Percentiles rank a stretch among this genome's conserved stretches.
phyloP scores from a whole-genome alignment of 2,329 filamentous ascomycete species.

The Cryphonectria parasitica region DNA sequence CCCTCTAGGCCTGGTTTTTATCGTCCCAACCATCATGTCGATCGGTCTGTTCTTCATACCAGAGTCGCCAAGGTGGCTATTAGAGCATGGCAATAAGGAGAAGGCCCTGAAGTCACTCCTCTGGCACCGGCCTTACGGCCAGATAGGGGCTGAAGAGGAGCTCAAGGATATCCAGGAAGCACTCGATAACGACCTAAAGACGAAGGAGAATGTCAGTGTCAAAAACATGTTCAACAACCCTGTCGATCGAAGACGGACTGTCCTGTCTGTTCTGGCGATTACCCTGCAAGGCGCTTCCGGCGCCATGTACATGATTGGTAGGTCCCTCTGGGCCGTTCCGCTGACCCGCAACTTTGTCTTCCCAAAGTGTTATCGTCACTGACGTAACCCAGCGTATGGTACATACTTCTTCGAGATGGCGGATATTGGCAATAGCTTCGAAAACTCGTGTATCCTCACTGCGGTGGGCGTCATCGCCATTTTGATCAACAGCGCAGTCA shows the following conservation, averaged over 20 bases:
- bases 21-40: slow-evolving; percentile 42
- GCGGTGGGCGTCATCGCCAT: slow-evolving; percentile 59
- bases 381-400: slow-evolving; percentile 47
- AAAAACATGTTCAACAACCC: slow-evolving; percentile 55
- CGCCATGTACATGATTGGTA: slow-evolving; percentile 47
- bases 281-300: slow-evolving; percentile 57
- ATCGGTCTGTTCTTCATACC: slow-evolving; percentile 45
- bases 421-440: slow-evolving; percentile 57
- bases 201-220: slow-evolving; percentile 41
- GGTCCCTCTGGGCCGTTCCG: slow-evolving; percentile 25
- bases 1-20: slow-evolving; percentile 46
- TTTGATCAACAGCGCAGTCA: slow-evolving; percentile 55
- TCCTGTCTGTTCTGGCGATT: slow-evolving; percentile 52
- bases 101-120: slow-evolving; percentile 40
- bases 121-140: slow-evolving; percentile 39
- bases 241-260: slow-evolving; percentile 54
- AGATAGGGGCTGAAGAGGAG: slow-evolving; percentile 39
- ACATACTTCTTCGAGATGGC: slow-evolving; percentile 67
- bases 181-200: slow-evolving; percentile 40
- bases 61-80: slow-evolving; percentile 47
- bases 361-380: background rate
- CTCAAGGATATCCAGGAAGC: slow-evolving; percentile 43
- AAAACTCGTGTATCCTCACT: slow-evolving; percentile 59
- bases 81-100: slow-evolving; percentile 38
- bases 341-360: background rate